Conservation (phyloP, 805 yeast species). For the Pichia paraexigua region DNA sequence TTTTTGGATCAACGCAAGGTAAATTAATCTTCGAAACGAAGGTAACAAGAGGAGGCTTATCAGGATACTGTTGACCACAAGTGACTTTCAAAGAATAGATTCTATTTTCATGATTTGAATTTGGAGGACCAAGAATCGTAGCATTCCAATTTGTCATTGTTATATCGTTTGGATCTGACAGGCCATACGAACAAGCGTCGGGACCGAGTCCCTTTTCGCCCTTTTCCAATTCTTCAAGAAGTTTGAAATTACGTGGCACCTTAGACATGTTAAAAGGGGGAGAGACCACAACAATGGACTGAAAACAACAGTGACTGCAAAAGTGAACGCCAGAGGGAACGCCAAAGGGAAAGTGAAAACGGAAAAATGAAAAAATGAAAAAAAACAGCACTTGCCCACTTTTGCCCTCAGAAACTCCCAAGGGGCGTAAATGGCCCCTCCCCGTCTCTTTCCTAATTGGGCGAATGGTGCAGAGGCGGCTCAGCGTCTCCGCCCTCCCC, state of each 20-base stretch:
- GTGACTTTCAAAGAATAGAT: conserved; percentile 76
- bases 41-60: conserved; percentile 73
- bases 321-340: too few relatives aligned
- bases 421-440: too few relatives aligned
- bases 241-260: conserved; percentile 83
- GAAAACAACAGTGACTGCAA: too few relatives aligned
- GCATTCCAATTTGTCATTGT: conserved; percentile 97
- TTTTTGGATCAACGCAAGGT: conserved; percentile 72
- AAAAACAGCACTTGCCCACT: too few relatives aligned
- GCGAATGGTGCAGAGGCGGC: background rate
- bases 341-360: too few relatives aligned
- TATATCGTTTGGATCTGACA: conserved; percentile 83
- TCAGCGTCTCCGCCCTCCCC: background rate
- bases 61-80: conserved; percentile 84
- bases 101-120: conserved; percentile 76
- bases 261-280: conserved; percentile 21
- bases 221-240: conserved; percentile 92
- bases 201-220: conserved; percentile 98
- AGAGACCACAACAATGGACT: too few relatives aligned
- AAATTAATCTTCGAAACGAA: conserved; percentile 81
- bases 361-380: too few relatives aligned
- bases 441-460: background rate
- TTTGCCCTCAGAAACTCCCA: background rate
- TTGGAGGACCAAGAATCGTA: conserved; percentile 94
- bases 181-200: conserved; percentile 93